These are phyloP conservation scores for Coemansia sp. DNA, from an alignment of 192 early-diverging fungal species.

Conservation along the genomic window DNA sequence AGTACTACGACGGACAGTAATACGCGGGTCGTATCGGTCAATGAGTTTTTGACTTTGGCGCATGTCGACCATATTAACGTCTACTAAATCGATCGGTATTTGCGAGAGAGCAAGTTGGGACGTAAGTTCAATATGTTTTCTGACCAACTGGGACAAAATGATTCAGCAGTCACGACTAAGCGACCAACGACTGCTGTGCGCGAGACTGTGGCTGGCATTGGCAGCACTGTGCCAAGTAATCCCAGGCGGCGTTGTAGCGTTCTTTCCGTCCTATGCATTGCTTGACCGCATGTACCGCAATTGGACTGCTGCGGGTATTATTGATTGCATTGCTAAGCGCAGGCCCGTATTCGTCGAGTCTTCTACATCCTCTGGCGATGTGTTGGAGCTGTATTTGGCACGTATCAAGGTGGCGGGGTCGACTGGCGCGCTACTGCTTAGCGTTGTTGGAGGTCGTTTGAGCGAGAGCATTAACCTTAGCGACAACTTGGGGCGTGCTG, in stretches of 20 bases:
- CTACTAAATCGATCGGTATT: conserved; percentile 73
- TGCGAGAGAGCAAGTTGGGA: conserved; percentile 73
- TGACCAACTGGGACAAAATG: conserved; percentile 14
- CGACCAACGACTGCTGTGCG: not conserved
- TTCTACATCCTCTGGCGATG: conserved; percentile 40
- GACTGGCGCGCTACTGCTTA: conserved; percentile 79
- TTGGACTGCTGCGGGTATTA: conserved; percentile 59
- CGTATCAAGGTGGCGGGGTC: conserved; percentile 44
- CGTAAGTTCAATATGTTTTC: conserved; percentile 58
- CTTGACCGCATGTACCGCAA: conserved; percentile 64
- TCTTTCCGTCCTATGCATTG: conserved; percentile 84
- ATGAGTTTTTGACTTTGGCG: conserved; percentile 72
- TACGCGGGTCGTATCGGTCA: conserved; percentile 56
- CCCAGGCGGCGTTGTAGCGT: conserved; percentile 85
- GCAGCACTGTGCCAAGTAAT: conserved; percentile 73
- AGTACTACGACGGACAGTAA: not conserved
- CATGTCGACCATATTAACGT: conserved; percentile 83
- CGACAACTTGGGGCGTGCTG: conserved; percentile 73
- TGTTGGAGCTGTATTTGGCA: conserved; percentile 64
- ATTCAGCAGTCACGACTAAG: not conserved
- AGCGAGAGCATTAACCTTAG: conserved; percentile 94
- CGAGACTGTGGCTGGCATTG: conserved; percentile 40
- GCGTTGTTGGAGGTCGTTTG: conserved; percentile 90
- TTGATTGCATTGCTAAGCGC: conserved; percentile 59
- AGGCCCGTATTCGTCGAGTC: conserved; percentile 83